Base-by-base conservation (phyloP, 257 asterid species). In the Cinchona pubescens region DNA sequence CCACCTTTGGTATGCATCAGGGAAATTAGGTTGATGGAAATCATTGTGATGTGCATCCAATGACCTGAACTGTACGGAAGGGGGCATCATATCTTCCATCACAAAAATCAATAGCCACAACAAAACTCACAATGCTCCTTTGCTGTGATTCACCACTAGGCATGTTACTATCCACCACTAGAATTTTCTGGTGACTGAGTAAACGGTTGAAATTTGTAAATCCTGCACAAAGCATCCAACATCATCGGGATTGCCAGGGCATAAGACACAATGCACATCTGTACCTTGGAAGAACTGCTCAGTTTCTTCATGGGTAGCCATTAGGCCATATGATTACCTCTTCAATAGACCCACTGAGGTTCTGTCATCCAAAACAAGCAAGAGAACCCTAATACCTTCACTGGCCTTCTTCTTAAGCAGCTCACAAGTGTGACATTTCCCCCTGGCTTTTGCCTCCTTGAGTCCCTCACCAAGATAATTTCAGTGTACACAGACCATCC, bases 401-500 rank as follows among this genome's bases (percentile, higher is more conserved):
- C 80, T 80, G 7, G 96, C 94, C 82, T 87, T 92, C 83, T 80
- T 87, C 87, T 92, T 92, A 0, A 91, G 89, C 35, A 92, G 84
- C 79, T 91, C 96, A 0, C 98, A 3, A 92, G 92, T 2, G 89
- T 91, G 1, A 74, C 9, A 25, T 87, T 91, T 23, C 94, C 98
- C n/a, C 97, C 97, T 1, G 93, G 82, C 68, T 89, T 92, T 73
- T 84, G 84, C 89, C 97, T 86, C 86, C 92, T 86, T 29, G 89
- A 86, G 79, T 92, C 98, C 80, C 98, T 78, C 62, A 89, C 73
- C 79, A 92, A 79, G 25, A 88, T 19, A 64, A 92, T 85, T 77
- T 89, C 98, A 2, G 97, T 85, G 81, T 89, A 90, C 15, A 92
- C 97, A 0, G 97, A 92, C 97, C 97, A 92, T 4, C 97, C 97